Evolutionary conservation across 306 rosid genomes (phyloP).

Genomic region (Vicia sativa): DNA sequence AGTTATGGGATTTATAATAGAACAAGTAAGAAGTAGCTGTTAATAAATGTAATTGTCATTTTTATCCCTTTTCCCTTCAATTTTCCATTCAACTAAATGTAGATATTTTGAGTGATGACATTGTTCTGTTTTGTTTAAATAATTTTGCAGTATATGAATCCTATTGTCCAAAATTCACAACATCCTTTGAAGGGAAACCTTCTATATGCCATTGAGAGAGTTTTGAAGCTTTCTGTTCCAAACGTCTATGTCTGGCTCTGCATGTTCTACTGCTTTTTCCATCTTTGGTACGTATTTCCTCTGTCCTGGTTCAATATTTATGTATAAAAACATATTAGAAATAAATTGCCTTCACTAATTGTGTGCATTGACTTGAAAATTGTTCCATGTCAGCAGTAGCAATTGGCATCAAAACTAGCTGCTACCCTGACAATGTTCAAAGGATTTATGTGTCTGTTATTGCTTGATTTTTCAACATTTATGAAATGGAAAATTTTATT

Average conservation of each 20-base stretch:
- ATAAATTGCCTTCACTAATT: conserved; percentile 8
- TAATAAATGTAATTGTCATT: conserved; percentile 25
- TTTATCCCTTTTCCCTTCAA: neutral
- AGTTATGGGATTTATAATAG: conserved; percentile 93
- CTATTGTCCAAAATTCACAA: conserved; percentile 86
- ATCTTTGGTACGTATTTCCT: conserved; percentile 71
- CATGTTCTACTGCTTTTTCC: conserved; percentile 98
- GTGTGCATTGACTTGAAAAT: conserved; percentile 22
- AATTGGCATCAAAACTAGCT: conserved; percentile 11
- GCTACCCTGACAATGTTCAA: neutral
- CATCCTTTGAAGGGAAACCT: conserved; percentile 94
- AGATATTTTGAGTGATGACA: conserved; percentile 39
- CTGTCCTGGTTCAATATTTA: neutral
- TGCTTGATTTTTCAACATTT: conserved; percentile 25
- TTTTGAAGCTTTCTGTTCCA: conserved; percentile 96
- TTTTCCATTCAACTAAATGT: conserved; percentile 5
- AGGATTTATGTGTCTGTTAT: conserved; percentile 7
- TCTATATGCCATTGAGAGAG: conserved; percentile 84
- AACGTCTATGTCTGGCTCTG: conserved; percentile 98
- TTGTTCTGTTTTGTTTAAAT: conserved; percentile 25
- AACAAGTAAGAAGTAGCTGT: conserved; percentile 67
- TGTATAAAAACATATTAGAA: neutral
- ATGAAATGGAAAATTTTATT: conserved; percentile 14
- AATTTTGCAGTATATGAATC: conserved; percentile 87
- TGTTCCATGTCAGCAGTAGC: neutral